These are phyloP conservation scores for Lentinula aciculospora DNA, from an alignment of 768 basidiomycete species.

Conservation along the genomic window DNA sequence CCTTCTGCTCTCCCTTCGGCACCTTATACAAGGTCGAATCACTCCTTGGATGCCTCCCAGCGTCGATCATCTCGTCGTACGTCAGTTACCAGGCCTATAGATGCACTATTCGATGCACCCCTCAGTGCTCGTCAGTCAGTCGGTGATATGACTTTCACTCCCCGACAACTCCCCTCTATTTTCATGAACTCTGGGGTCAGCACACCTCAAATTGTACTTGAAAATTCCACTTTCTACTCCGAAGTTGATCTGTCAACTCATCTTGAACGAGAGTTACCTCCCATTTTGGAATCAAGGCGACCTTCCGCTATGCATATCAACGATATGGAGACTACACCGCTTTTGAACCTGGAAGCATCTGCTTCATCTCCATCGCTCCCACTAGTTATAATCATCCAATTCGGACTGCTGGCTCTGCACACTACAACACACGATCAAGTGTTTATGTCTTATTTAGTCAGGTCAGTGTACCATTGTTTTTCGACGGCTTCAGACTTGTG, in stretches of 20 bases:
- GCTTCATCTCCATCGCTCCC: constrained; percentile 42
- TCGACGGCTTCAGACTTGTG: not conserved
- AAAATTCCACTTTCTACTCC: not conserved
- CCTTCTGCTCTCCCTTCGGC: not conserved
- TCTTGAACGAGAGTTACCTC: not conserved
- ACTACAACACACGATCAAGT: constrained; percentile 87
- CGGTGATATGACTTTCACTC: not conserved
- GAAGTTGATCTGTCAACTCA: not conserved
- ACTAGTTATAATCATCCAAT: constrained; percentile 81
- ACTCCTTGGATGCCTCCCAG: not conserved
- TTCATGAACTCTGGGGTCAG: not conserved
- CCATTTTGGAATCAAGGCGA: not conserved
- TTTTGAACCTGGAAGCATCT: not conserved
- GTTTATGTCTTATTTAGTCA: constrained; percentile 87
- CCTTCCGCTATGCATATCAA: not conserved
- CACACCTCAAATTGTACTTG: not conserved
- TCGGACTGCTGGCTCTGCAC: constrained; percentile 84
- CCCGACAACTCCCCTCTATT: not conserved
- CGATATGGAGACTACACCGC: not conserved
- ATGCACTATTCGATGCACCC: not conserved
- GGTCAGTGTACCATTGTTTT: constrained; percentile 57
- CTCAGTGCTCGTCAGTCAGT: not conserved
- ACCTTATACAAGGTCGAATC: not conserved
- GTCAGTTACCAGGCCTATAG: not conserved
- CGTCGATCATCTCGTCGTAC: not conserved